Percentiles rank a stretch among this genome's conserved stretches.
phyloP scores from a whole-genome alignment of 106 monocot species.

The Posidonia australis region DNA sequence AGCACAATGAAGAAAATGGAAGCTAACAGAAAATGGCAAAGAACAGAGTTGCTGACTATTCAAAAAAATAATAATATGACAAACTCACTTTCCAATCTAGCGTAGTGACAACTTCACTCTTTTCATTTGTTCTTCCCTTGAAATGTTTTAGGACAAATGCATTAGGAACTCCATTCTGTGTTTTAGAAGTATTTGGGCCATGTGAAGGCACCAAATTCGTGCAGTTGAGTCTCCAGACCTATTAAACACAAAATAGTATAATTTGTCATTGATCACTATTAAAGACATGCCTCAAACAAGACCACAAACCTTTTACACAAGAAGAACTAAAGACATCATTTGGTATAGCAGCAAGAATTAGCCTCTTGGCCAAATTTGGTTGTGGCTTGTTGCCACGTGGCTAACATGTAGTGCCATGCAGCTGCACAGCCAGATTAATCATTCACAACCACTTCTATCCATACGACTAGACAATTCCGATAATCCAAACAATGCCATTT shows the following conservation, averaged over 20 bases:
- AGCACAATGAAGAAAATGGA: not conserved
- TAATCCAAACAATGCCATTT: too few relatives aligned
- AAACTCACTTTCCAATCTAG: slow-evolving; percentile 95
- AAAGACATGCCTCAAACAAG: not conserved
- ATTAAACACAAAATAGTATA: not conserved
- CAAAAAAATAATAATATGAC: not conserved
- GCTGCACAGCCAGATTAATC: too few relatives aligned
- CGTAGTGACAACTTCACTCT: slow-evolving; percentile 97
- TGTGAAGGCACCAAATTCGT: slow-evolving; percentile 83
- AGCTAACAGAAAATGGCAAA: not conserved
- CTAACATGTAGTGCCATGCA: too few relatives aligned
- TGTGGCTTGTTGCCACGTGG: too few relatives aligned
- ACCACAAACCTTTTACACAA: too few relatives aligned
- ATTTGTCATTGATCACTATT: not conserved
- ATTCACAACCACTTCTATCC: too few relatives aligned
- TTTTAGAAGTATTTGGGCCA: slow-evolving; percentile 50
- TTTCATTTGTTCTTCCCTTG: slow-evolving; percentile 84
- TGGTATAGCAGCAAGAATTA: too few relatives aligned
- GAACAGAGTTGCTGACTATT: not conserved
- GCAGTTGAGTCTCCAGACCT: slow-evolving; percentile 99
- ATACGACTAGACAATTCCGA: too few relatives aligned
- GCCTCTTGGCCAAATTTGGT: too few relatives aligned
- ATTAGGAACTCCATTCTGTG: slow-evolving; percentile 29
- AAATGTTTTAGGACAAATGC: slow-evolving; percentile 83
- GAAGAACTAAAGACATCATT: too few relatives aligned